phyloP scores from a whole-genome alignment of 2,329 filamentous ascomycete species.

The Didymosphaeria variabile region DNA sequence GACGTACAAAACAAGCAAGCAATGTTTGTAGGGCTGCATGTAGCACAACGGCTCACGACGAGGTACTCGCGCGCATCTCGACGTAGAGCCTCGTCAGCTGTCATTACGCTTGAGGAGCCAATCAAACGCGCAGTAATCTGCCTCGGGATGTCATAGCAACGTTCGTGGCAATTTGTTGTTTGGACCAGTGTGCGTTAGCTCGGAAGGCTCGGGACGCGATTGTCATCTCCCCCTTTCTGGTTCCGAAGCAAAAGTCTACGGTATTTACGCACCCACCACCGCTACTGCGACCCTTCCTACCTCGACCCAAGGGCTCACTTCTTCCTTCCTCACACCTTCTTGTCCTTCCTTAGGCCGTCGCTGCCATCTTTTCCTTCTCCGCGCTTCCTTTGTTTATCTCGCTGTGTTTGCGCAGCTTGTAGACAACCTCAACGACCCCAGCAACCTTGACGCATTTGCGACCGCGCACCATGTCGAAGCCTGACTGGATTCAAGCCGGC shows the following conservation, averaged over 20 bases:
- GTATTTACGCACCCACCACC: constrained; percentile 8
- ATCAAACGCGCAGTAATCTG: constrained; percentile 1
- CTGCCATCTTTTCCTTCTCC: constrained; percentile 26
- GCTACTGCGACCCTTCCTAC: constrained; percentile 20
- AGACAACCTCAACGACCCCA: not conserved
- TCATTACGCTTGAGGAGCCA: not conserved
- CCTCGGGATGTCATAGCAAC: constrained; percentile 1
- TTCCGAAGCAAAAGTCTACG: constrained; percentile 30
- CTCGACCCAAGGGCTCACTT: constrained; percentile 29
- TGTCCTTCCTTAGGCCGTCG: constrained; percentile 49
- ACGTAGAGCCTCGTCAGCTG: not conserved
- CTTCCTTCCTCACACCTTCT: constrained; percentile 33
- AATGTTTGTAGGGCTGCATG: not conserved
- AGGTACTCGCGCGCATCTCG: not conserved
- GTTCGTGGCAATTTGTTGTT: constrained; percentile 2
- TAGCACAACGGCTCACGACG: not conserved
- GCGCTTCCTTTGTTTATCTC: constrained; percentile 25
- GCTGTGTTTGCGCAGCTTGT: constrained; percentile 13
- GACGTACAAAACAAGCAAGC: not conserved
- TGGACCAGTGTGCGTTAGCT: constrained; percentile 3
- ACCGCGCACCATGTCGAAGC: constrained; percentile 57
- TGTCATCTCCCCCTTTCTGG: constrained; percentile 40
- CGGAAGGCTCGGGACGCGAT: constrained; percentile 10
- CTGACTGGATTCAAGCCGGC: constrained; percentile 62
- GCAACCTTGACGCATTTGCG: constrained; percentile 10